Conservation (phyloP, 23 red algal species). For the Pyropia haitanensis region DNA sequence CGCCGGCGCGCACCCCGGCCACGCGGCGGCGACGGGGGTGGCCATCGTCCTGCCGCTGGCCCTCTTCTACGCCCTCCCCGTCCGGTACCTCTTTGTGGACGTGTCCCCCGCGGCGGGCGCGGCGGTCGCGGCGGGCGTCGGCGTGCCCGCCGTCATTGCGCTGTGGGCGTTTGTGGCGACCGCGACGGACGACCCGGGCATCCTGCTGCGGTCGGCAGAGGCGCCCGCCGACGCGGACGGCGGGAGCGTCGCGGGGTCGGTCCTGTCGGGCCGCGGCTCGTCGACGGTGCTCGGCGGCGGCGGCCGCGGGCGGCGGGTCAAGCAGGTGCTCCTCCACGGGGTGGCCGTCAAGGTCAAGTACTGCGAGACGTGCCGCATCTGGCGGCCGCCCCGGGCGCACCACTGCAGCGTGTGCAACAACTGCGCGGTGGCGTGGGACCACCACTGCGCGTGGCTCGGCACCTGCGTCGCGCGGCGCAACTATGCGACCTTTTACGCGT, state of each 20-base stretch:
- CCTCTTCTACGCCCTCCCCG: conserved; percentile 35
- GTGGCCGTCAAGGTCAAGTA: conserved; percentile 46
- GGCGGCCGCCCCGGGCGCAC: conserved; percentile 62
- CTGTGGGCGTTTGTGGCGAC: conserved; percentile 47
- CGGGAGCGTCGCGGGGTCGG: too few relatives aligned
- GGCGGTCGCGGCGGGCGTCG: conserved; percentile 25
- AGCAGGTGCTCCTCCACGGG: conserved; percentile 26
- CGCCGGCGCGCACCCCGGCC: conserved; percentile 46
- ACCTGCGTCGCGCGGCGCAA: conserved; percentile 87
- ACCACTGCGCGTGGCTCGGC: conserved; percentile 93
- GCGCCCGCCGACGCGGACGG: conserved; percentile 7
- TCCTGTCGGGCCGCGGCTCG: neutral
- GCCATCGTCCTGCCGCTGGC: conserved; percentile 35
- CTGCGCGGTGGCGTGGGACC: conserved; percentile 92
- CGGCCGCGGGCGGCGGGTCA: conserved; percentile 37
- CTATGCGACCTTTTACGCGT: conserved; percentile 77
- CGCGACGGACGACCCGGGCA: conserved; percentile 80
- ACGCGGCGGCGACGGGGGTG: conserved; percentile 12
- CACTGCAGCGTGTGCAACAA: conserved; percentile 96
- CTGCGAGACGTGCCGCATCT: conserved; percentile 95
- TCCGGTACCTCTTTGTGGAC: conserved; percentile 56
- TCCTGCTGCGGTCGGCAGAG: conserved; percentile 56
- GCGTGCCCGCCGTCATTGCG: conserved; percentile 45
- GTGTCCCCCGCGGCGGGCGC: conserved; percentile 16
- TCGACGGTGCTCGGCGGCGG: conserved; percentile 18